phyloP scores from a whole-genome alignment of 2,329 filamentous ascomycete genomes.

The Neophaeococcomyces aloes region DNA sequence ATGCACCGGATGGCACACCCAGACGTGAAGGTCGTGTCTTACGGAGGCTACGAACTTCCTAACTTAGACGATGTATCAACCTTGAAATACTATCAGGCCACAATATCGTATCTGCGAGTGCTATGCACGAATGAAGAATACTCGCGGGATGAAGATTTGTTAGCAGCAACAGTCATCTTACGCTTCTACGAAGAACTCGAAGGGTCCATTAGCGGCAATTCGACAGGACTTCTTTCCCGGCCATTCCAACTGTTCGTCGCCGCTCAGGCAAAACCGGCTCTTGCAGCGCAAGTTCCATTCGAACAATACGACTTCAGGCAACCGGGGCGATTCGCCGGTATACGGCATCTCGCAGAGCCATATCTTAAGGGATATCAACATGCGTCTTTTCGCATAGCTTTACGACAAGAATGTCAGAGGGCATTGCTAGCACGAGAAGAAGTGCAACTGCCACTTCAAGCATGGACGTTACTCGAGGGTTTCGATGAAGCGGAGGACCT shows the following conservation, averaged over 20 bases:
- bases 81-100: conserved; percentile 23
- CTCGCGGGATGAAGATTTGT: conserved; percentile 41
- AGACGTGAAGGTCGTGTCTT: conserved; percentile 12
- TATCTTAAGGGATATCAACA: conserved; percentile 20
- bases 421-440: conserved; percentile 18
- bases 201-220: conserved; percentile 33
- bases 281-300: conserved; percentile 1
- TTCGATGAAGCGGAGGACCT: conserved; percentile 20
- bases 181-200: conserved; percentile 50
- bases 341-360: conserved; percentile 5
- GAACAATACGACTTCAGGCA: conserved; percentile 4
- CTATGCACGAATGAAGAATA: conserved; percentile 28
- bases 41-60: conserved; percentile 15
- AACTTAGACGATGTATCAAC: conserved; percentile 20
- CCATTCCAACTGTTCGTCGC: conserved; percentile 19
- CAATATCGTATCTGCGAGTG: conserved; percentile 23
- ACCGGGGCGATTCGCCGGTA: conserved; percentile 3
- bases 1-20: neutral
- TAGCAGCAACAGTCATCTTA: conserved; percentile 48
- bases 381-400: conserved; percentile 17
- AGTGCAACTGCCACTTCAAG: conserved; percentile 15
- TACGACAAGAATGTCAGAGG: conserved; percentile 18
- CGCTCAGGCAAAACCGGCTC: conserved; percentile 18
- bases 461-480: conserved; percentile 17
- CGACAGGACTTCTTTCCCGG: conserved; percentile 13